Evolutionary conservation across 352 stramenopile species (phyloP), one percentile per base, ranked within the genome.

Genomic region (Elongisporangium anandrum): DNA sequence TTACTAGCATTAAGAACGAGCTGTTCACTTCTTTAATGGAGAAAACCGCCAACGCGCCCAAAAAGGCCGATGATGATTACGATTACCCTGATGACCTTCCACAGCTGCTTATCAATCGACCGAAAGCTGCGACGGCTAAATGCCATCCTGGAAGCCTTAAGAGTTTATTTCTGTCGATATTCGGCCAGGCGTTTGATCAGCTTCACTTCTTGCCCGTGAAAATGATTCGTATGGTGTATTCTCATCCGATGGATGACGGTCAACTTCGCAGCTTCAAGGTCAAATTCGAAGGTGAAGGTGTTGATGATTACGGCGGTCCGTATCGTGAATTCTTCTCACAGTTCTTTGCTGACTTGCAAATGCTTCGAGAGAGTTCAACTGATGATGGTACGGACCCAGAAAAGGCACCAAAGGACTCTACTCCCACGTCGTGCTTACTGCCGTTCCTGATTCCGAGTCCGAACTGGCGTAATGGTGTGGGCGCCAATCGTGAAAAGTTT

Each of bases 271-370:
- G 70, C 21, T 98, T 98, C 74, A 97, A 97, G 54, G 90, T 98
- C 17, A 96, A 97, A 62, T 98, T 98, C 54, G 90, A 97, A 64
- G 94, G 94, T 20, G 94, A 98, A 70, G 93, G 92, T 7, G 92
- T 97, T 1, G 90, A 98, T 64, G 94, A 98, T 71, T 97, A 98
- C 51, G 94, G 94, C 2, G 94, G 94, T 0, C 90, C 93, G 12
- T 98, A 98, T 66, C 81, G 94, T 24, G 94, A 97, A 60, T 95
- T 98, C 56, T 97, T 97, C 49, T 88, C 86, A 0, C 88, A 97
- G 58, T 85, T 95, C 39, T 93, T 91, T 22, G 72, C 75, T 10
- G 79, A 87, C 39, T 55, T 89, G 9, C 75, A 89, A 52, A 81
- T 83, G 68, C 54, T 88, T 9, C 52, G 65, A 1, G 65, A 66